phyloP scores from a whole-genome alignment of 2,329 filamentous ascomycete species.

The Arthrobotrys conoides region DNA sequence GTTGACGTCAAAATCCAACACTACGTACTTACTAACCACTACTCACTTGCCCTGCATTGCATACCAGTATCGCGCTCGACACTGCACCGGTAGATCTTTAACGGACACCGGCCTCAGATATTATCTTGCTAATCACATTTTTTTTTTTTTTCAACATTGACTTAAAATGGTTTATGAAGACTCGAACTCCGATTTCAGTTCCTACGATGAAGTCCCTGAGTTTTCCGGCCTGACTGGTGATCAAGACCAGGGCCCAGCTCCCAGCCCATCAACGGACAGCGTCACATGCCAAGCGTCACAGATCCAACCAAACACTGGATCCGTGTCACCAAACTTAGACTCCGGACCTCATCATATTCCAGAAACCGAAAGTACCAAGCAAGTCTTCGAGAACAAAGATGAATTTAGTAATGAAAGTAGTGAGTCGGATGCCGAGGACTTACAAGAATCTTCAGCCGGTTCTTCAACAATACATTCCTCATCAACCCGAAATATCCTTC shows the following conservation, averaged over 20 bases:
- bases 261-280: slow-evolving; percentile 35
- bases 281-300: slow-evolving; percentile 54
- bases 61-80: not conserved
- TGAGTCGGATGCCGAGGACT: slow-evolving; percentile 3
- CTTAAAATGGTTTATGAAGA: slow-evolving; percentile 17
- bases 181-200: slow-evolving; percentile 21
- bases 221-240: slow-evolving; percentile 14
- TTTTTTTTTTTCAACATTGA: not conserved
- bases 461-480: slow-evolving; percentile 32
- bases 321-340: slow-evolving; percentile 36
- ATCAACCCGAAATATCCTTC: slow-evolving; percentile 13
- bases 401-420: slow-evolving; percentile 1
- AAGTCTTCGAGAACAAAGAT: not conserved
- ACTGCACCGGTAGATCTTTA: not conserved
- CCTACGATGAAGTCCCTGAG: slow-evolving; percentile 21
- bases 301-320: slow-evolving; percentile 12
- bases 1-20: slow-evolving; percentile 21
- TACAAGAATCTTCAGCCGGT: not conserved
- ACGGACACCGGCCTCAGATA: not conserved
- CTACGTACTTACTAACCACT: not conserved
- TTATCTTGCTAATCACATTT: not conserved
- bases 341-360: slow-evolving; percentile 8
- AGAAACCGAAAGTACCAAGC: not conserved
- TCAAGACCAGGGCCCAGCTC: slow-evolving; percentile 13
- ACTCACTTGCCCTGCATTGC: too few relatives aligned